Conservation (phyloP, 1,139 yeast species). For the Candida glucosophila region DNA sequence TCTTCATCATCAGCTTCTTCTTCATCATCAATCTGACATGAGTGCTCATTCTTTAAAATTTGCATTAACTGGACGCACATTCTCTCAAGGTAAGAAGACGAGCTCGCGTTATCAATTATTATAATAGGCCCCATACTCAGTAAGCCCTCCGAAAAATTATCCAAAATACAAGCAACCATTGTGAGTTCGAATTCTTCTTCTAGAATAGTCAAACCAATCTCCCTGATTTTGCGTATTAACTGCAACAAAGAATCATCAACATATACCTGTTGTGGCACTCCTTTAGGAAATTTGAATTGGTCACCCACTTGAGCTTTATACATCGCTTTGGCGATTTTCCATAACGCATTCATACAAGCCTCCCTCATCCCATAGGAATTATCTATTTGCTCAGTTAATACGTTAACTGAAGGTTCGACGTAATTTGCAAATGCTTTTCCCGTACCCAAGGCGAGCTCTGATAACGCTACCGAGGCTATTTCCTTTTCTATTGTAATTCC, state of each 20-base stretch:
- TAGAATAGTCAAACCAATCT: conserved; percentile 52
- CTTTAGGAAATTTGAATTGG: conserved; percentile 55
- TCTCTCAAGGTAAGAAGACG: conserved; percentile 52
- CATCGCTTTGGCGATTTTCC: conserved; percentile 76
- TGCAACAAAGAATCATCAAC: conserved; percentile 49
- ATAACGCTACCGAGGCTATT: conserved; percentile 88
- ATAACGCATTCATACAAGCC: conserved; percentile 72
- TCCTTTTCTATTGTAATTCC: conserved; percentile 96
- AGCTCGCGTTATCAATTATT: conserved; percentile 47
- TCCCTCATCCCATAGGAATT: conserved; percentile 90
- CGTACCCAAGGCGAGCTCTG: conserved; percentile 83
- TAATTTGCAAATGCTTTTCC: conserved; percentile 73
- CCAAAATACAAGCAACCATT: conserved; percentile 75
- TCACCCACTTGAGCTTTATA: conserved; percentile 47
- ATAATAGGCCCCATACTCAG: conserved; percentile 70
- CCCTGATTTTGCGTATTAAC: conserved; percentile 60
- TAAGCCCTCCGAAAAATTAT: conserved; percentile 63
- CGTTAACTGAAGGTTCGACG: conserved; percentile 61
- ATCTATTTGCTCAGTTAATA: conserved; percentile 64
- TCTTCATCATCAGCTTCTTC: conserved; percentile 48
- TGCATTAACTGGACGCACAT: conserved; percentile 64
- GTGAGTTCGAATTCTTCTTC: conserved; percentile 75
- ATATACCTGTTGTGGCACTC: conserved; percentile 59
- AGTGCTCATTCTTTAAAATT: conserved; percentile 71
- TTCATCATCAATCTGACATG: conserved; percentile 61